A percentile compares a stretch with the other conserved stretches of the same genome.
Evolutionary conservation across 805 yeast genomes (phyloP).

Genomic region (Candida michaelii): DNA sequence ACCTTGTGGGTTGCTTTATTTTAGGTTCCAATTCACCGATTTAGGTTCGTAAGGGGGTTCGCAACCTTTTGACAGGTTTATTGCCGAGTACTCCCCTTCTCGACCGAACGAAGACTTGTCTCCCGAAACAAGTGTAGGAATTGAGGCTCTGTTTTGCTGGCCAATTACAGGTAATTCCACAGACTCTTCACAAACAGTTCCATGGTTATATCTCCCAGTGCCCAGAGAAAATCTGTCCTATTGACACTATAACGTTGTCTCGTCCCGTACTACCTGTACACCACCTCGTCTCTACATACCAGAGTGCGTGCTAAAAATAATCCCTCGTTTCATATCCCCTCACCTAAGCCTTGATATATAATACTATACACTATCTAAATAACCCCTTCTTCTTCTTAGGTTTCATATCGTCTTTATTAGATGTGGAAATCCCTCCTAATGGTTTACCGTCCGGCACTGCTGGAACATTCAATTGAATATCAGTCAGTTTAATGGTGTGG

Average conservation of each 20-base stretch:
- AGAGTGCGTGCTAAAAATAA: no score
- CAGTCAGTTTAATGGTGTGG: conserved; percentile 20
- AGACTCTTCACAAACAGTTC: no score
- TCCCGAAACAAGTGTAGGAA: background rate
- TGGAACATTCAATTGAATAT: conserved; percentile 17
- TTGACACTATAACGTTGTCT: no score
- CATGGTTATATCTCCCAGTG: no score
- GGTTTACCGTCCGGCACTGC: conserved; percentile 23
- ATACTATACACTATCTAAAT: conserved; percentile 17
- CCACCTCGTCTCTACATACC: no score
- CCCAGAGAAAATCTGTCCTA: no score
- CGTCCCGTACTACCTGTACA: no score
- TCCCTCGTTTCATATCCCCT: no score
- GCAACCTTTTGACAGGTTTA: conserved; percentile 4
- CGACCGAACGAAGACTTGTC: background rate
- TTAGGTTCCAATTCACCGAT: conserved; percentile 2
- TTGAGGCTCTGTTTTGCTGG: no score
- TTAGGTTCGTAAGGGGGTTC: background rate
- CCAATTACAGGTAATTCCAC: no score
- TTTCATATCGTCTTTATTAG: conserved; percentile 15
- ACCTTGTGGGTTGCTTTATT: conserved; percentile 2
- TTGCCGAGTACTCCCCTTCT: background rate
- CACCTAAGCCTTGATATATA: no score
- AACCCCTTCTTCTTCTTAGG: conserved; percentile 31
- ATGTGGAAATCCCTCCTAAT: conserved; percentile 23